A percentile compares a stretch with the other conserved stretches of the same genome.
Conservation (phyloP, 371 early-diverging fungal species). For the Actinomortierella wolfii region DNA sequence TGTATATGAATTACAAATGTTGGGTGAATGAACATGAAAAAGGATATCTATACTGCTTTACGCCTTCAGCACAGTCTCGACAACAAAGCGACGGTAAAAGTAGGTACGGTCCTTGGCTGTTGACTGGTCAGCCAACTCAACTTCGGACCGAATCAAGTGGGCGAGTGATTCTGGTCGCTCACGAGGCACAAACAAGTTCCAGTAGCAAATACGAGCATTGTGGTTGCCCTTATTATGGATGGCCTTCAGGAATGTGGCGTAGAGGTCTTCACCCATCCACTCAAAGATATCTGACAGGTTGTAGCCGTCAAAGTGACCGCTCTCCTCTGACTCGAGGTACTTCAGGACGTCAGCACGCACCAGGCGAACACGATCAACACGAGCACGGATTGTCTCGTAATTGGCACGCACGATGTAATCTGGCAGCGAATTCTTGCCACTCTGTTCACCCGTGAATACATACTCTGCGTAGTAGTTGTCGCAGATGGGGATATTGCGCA, state of each 20-base stretch:
- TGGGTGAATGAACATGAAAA: background rate
- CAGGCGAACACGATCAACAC: constrained; percentile 36
- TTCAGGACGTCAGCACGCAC: constrained; percentile 43
- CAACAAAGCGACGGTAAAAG: constrained; percentile 46
- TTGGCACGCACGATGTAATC: constrained; percentile 37
- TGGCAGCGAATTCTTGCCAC: constrained; percentile 31
- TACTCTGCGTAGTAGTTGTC: constrained; percentile 47
- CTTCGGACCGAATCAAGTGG: constrained; percentile 36
- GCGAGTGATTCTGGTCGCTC: constrained; percentile 40
- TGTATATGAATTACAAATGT: background rate
- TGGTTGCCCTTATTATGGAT: constrained; percentile 44
- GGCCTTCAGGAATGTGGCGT: constrained; percentile 34
- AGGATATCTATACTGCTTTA: background rate
- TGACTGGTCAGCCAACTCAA: constrained; percentile 33
- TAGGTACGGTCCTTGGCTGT: constrained; percentile 46
- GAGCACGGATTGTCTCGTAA: constrained; percentile 38
- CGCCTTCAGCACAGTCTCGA: constrained; percentile 37
- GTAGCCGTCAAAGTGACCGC: constrained; percentile 43
- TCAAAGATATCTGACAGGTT: constrained; percentile 47
- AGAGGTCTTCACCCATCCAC: constrained; percentile 45
- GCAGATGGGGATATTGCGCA: constrained; percentile 43
- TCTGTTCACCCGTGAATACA: constrained; percentile 42
- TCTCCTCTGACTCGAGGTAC: constrained; percentile 44
- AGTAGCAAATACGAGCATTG: constrained; percentile 42
- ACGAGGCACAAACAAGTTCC: constrained; percentile 46